These are phyloP conservation scores for Syzygium aromaticum DNA, from an alignment of 345 rosid genomes.

Conservation along the genomic window DNA sequence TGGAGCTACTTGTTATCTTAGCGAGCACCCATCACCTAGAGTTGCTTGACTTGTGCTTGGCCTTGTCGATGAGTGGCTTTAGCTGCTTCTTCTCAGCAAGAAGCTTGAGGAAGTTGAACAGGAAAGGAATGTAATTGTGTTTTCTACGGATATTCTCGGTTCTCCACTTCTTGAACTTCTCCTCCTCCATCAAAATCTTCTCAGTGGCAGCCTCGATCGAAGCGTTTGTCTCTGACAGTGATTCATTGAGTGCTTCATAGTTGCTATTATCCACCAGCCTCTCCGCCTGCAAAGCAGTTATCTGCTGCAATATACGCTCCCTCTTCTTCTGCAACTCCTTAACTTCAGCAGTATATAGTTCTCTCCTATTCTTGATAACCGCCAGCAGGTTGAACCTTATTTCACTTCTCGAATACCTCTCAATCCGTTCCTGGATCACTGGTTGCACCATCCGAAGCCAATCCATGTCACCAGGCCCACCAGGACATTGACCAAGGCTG, in stretches of 20 bases:
- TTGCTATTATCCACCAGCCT: slow-evolving; percentile 37
- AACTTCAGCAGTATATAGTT: slow-evolving; percentile 71
- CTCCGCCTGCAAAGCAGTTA: slow-evolving; percentile 43
- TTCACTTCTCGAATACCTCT: slow-evolving; percentile 84
- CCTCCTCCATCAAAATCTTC: slow-evolving; percentile 92
- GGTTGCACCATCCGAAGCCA: slow-evolving; percentile 94
- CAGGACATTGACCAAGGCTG: slow-evolving; percentile 75
- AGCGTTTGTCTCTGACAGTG: slow-evolving; percentile 59
- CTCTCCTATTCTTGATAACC: slow-evolving; percentile 79
- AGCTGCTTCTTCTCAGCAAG: slow-evolving; percentile 99
- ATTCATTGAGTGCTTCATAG: slow-evolving; percentile 43
- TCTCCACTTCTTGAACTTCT: slow-evolving; percentile 93
- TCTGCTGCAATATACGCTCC: slow-evolving; percentile 73
- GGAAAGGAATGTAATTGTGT: slow-evolving; percentile 93
- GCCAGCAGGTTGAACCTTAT: slow-evolving; percentile 98
- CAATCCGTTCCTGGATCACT: slow-evolving; percentile 90
- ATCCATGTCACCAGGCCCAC: slow-evolving; percentile 51
- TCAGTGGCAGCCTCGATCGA: slow-evolving; percentile 74
- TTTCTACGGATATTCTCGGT: slow-evolving; percentile 90
- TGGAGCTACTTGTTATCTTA: background rate
- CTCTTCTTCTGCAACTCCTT: slow-evolving; percentile 82
- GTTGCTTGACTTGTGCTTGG: slow-evolving; percentile 76
- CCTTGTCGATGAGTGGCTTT: slow-evolving; percentile 95
- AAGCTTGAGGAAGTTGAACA: slow-evolving; percentile 92
- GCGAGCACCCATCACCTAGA: slow-evolving; percentile 21